A percentile compares a stretch with the other conserved stretches of the same genome.
phyloP scores from a whole-genome alignment of 768 basidiomycete genomes.

The Nidularia sp. region DNA sequence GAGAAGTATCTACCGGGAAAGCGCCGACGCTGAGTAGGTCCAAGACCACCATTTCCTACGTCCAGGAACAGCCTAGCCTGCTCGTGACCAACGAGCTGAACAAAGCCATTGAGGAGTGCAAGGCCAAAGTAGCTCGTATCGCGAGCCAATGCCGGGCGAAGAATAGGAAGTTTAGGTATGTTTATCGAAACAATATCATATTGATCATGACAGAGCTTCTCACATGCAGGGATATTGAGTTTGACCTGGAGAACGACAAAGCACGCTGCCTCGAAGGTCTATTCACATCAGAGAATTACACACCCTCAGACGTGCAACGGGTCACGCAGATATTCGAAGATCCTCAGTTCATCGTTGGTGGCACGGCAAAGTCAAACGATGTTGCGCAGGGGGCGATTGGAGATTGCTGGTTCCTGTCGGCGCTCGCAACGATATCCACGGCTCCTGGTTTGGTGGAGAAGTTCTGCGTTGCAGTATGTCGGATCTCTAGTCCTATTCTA shows the following conservation, averaged over 20 bases:
- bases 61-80: no score
- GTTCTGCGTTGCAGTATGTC: conserved; percentile 20
- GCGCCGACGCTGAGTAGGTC: no score
- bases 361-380: conserved; percentile 28
- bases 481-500: no score
- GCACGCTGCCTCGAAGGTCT: conserved; percentile 25
- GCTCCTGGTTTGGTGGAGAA: conserved; percentile 35
- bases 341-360: conserved; percentile 35
- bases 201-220: no score
- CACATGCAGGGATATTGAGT: conserved; percentile 44
- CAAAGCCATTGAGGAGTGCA: no score
- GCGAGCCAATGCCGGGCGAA: no score
- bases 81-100: no score
- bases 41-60: no score
- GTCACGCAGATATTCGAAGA: conserved; percentile 36
- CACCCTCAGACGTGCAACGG: neutral
- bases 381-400: conserved; percentile 39
- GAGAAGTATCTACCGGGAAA: no score
- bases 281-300: neutral
- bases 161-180: no score
- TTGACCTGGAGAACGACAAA: conserved; percentile 39
- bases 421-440: conserved; percentile 33
- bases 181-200: no score
- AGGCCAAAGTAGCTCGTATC: no score
- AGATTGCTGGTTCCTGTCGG: conserved; percentile 43